These are phyloP conservation scores for Wickerhamomyces xylosicus DNA, from an alignment of 805 yeast species.

Conservation along the genomic window DNA sequence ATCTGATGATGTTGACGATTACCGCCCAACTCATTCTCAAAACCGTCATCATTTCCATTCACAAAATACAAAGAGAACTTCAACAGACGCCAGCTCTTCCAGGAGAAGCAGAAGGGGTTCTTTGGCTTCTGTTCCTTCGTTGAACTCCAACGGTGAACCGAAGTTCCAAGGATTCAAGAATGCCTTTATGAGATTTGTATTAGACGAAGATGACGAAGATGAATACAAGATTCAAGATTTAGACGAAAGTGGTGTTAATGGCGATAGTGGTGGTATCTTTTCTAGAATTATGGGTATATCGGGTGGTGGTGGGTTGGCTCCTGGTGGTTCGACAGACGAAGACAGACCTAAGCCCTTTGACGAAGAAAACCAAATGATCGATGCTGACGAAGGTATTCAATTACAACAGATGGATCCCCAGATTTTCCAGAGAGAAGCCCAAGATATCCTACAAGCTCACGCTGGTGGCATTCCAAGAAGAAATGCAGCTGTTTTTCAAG, in stretches of 20 bases:
- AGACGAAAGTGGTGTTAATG: slow-evolving; percentile 14
- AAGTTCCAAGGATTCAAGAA: neutral
- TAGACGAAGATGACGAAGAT: slow-evolving; percentile 12
- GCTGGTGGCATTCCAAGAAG: slow-evolving; percentile 1
- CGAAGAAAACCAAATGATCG: slow-evolving; percentile 25
- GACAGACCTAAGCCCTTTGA: slow-evolving; percentile 13
- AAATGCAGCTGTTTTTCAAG: neutral
- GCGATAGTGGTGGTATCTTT: slow-evolving; percentile 18
- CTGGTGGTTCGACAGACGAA: slow-evolving; percentile 21
- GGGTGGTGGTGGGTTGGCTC: slow-evolving; percentile 23
- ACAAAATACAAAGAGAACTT: neutral
- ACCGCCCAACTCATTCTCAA: neutral
- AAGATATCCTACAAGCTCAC: slow-evolving; percentile 40
- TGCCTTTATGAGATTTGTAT: slow-evolving; percentile 10
- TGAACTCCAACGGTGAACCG: neutral
- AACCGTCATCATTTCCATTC: no score
- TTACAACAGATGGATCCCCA: slow-evolving; percentile 32
- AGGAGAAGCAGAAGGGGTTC: neutral
- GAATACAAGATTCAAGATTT: slow-evolving; percentile 7
- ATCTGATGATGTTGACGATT: neutral
- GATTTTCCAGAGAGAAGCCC: slow-evolving; percentile 40
- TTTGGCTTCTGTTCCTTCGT: neutral
- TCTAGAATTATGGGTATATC: slow-evolving; percentile 20
- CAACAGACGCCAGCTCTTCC: neutral
- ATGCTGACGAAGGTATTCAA: slow-evolving; percentile 29